phyloP scores from a whole-genome alignment of 768 basidiomycete genomes.

The Termitomyces sp. region DNA sequence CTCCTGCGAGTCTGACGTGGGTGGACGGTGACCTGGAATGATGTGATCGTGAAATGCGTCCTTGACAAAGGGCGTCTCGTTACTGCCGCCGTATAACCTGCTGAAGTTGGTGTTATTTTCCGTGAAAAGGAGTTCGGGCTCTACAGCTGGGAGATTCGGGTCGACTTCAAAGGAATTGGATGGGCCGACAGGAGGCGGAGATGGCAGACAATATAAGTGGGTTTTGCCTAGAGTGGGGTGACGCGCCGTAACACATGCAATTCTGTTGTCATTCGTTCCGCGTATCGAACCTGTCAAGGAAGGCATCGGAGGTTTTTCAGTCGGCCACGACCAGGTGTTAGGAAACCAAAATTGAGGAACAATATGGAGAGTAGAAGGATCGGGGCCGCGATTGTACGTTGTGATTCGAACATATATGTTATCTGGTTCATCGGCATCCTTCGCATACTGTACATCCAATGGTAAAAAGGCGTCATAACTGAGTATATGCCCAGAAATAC shows the following conservation, averaged over 20 bases:
- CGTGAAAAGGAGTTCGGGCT: slow-evolving; percentile 88
- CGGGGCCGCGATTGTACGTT: slow-evolving; percentile 94
- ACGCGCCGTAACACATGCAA: slow-evolving; percentile 62
- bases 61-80: slow-evolving; percentile 82
- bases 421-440: slow-evolving; percentile 90
- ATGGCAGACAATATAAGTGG: slow-evolving; percentile 85
- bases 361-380: slow-evolving; percentile 90
- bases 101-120: slow-evolving; percentile 97
- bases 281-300: slow-evolving; percentile 50
- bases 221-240: slow-evolving; percentile 76
- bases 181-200: slow-evolving; percentile 84
- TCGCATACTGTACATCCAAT: slow-evolving; percentile 71
- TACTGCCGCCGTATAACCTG: slow-evolving; percentile 86
- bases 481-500: slow-evolving; percentile 19
- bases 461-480: slow-evolving; percentile 2
- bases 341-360: slow-evolving; percentile 97
- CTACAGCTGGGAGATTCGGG: slow-evolving; percentile 63
- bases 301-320: slow-evolving; percentile 64
- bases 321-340: slow-evolving; percentile 97
- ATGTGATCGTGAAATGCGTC: slow-evolving; percentile 99
- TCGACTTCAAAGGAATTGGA: slow-evolving; percentile 60
- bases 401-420: slow-evolving; percentile 92
- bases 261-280: slow-evolving; percentile 38
- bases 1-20: slow-evolving; percentile 40
- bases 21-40: slow-evolving; percentile 78